Base-by-base conservation (phyloP, 2,329 filamentous ascomycete species). In the Exophiala bonariae region DNA sequence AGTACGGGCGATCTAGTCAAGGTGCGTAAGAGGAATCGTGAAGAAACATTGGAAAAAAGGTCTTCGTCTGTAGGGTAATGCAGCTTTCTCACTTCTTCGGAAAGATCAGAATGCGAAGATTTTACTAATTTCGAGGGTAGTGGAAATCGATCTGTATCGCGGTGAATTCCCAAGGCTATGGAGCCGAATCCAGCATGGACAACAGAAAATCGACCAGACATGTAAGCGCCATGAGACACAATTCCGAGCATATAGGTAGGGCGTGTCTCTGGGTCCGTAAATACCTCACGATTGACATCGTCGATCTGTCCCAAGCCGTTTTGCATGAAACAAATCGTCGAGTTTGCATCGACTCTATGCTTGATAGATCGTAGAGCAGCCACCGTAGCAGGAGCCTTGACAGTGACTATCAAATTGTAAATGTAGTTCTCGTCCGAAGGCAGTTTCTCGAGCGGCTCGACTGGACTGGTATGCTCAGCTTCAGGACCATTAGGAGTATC, bases 241-340 rank as follows among this genome's bases (percentile, higher is more conserved):
- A 84, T 74, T 7, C 87, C 89, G 20, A 90, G 66, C 49, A 96
- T 75, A 59, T 95, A 96, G 45, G 80, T 81, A 2, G 93, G 93
- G 19, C 87, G 78, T 1, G 70, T 73, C 1, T 69, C 64, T 0
- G 79, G 74, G 51, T 91, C 79, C 0, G 80, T 77, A 57, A 96
- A 96, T 20, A 95, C 66, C 9, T 77, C 66, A 26, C 77, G 68
- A 59, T 89, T 89, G 32, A 96, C 76, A 39, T 83, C 78, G 39
- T 97, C 90, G n/a, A 89, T 75, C 2, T 89, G 73, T 1, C 93
- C 92, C 66, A 97, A 80, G 1, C 91, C 89, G 53, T 92, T 87
- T 47, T 89, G 86, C 46, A 95, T 66, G 45, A 95, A 79, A 49
- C 87, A 82, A 6, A 96, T 78, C 0, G 88, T 87, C 1, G 86